Base-by-base conservation (phyloP, 2,329 filamentous ascomycete genomes). In the Ceratocystis smalleyi region DNA sequence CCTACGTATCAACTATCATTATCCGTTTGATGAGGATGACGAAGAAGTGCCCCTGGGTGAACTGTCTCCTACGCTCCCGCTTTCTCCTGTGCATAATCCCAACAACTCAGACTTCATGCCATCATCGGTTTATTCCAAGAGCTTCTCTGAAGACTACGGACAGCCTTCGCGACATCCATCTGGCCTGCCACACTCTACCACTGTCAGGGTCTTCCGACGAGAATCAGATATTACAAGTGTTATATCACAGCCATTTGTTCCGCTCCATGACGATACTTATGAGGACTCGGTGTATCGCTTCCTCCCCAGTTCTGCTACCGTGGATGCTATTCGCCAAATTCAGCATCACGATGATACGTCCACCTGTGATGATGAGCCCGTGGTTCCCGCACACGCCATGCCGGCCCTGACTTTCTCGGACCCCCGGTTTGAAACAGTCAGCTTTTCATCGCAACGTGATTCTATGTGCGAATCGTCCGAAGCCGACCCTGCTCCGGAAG, bases 381-480 rank as follows among this genome's bases (percentile, higher is more conserved):
- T 51, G 75, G 71, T 65, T 72, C 32, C 64, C 10, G 43, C 63
- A 3, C 60, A 60, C 5, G 74, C 54, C 51, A 49, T 64, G 22
- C 40, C 65, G 7, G 43, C 62, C 40, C 54, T 64, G 8, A 43
- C 24, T 32, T 24, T 49, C 55, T 57, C 30, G 24, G 63, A 61
- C 27, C n/a, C 24, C 40, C 62, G 54, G 10, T 45, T 43, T 22
- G 62, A 43, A 15, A 51, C 60, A 5, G 59, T 32, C 15, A 55
- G 69, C 35, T 47, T 68, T 32, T 73, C 71, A 12, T 76, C 75
- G 5, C 71, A 73, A 60, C 69, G 74, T 43, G 71, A 72, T 17
- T 78, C 76, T 2, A 75, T 73, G 7, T 77, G 75, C 62, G 74
- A 75, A 55, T 77, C 76, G 15, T 72, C 72, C 5, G 75, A 76